Percentiles rank a stretch among this genome's conserved stretches.
Evolutionary conservation across 2,329 filamentous ascomycete genomes (phyloP).

Genomic region (Fusarium lyarnte): DNA sequence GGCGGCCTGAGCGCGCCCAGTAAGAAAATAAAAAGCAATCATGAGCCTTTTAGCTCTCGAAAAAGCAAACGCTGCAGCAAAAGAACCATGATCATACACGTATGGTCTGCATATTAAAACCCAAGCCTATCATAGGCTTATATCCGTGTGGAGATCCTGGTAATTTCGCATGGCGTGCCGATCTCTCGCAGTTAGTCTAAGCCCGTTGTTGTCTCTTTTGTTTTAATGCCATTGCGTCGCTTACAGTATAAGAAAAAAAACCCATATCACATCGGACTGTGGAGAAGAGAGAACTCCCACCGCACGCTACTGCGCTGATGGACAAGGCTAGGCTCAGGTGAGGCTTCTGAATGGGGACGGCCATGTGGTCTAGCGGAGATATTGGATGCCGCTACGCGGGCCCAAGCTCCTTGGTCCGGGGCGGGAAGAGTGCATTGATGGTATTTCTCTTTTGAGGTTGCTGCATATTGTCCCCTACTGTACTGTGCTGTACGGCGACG

Average conservation of each 20-base stretch:
- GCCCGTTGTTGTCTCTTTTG: slow-evolving; percentile 24
- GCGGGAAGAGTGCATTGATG: slow-evolving; percentile 18
- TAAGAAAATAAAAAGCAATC: slow-evolving; percentile 32
- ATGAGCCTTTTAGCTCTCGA: background rate
- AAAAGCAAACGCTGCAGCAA: slow-evolving; percentile 39
- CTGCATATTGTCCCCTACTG: slow-evolving; percentile 14
- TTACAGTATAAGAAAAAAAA: background rate
- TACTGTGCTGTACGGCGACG: background rate
- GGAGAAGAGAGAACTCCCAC: slow-evolving; percentile 30
- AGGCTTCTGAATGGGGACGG: slow-evolving; percentile 29
- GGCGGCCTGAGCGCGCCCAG: slow-evolving; percentile 31
- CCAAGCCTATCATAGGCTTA: slow-evolving; percentile 14
- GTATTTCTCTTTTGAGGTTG: slow-evolving; percentile 28
- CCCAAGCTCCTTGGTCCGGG: background rate
- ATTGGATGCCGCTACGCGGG: slow-evolving; percentile 5
- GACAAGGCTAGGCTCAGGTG: slow-evolving; percentile 37
- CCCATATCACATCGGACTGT: slow-evolving; percentile 3
- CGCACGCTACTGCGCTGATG: slow-evolving; percentile 38
- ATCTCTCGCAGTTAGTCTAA: slow-evolving; percentile 34
- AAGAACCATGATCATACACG: slow-evolving; percentile 28
- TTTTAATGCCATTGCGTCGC: slow-evolving; percentile 24
- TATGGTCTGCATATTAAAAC: slow-evolving; percentile 32
- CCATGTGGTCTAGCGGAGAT: slow-evolving; percentile 28
- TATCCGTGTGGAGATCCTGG: slow-evolving; percentile 33
- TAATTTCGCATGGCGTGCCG: slow-evolving; percentile 32